These are phyloP conservation scores for Aspergillus saccharolyticus DNA, from an alignment of 495 filamentous ascomycete genomes.

Conservation along the genomic window DNA sequence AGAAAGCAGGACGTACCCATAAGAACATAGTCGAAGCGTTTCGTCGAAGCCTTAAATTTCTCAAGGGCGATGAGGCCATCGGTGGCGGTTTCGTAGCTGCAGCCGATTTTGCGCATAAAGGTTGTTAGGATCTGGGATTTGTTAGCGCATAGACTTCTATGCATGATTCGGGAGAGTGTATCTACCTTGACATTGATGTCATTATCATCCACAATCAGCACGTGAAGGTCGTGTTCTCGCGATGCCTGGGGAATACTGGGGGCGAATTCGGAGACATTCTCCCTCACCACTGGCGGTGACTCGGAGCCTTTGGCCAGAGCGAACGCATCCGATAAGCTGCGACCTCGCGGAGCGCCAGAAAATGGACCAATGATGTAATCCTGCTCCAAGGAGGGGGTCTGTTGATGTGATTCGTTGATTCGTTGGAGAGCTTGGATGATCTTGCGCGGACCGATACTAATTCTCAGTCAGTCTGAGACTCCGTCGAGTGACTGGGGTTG, in stretches of 20 bases:
- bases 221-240: slow-evolving; percentile 16
- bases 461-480: slow-evolving; percentile 10
- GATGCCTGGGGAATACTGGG: slow-evolving; percentile 1
- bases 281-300: slow-evolving; percentile 14
- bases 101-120: slow-evolving; percentile 51
- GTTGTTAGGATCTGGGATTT: slow-evolving; percentile 36
- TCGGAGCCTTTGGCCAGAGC: slow-evolving; percentile 15
- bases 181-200: slow-evolving; percentile 48
- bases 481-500: neutral
- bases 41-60: slow-evolving; percentile 34
- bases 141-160: neutral
- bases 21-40: slow-evolving; percentile 47
- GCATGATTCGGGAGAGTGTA: no score
- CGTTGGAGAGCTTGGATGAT: slow-evolving; percentile 24
- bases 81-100: slow-evolving; percentile 46
- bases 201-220: slow-evolving; percentile 48
- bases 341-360: slow-evolving; percentile 5
- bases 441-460: slow-evolving; percentile 32
- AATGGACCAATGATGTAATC: slow-evolving; percentile 8
- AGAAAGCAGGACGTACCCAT: slow-evolving; percentile 47
- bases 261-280: slow-evolving; percentile 8
- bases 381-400: neutral
- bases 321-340: slow-evolving; percentile 13
- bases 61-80: slow-evolving; percentile 58
- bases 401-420: slow-evolving; percentile 10